Base-by-base conservation (phyloP, 164 flowering plant species). In the Magnolia sinica region DNA sequence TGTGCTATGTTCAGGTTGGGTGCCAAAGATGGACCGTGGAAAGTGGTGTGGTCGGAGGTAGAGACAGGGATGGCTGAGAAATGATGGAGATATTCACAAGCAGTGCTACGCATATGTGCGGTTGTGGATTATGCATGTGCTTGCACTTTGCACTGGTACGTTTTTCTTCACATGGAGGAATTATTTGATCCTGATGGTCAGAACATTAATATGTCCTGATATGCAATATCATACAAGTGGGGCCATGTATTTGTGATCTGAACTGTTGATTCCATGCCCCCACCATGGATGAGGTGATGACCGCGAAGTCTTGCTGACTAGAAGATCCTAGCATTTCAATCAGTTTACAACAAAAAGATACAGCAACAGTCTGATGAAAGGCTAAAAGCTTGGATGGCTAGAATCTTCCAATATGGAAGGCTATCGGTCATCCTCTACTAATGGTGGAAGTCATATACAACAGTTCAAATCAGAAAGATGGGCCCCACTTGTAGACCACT, bases 11-110 rank as follows among this genome's bases (percentile, higher is more conserved):
- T 73, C 80, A 96, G 99, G 85, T 78, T 96, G 84, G 82, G 90
- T 70, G 73, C 87, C 55, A 89, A 81, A 81, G 84, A 82, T 71
- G 97, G 98, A 81, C 98, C 97, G 29, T 95, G 97, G 98, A 76
- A 83, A 80, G 65, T 74, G 83, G 58, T 95, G 37, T 87, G 83
- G 89, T 79, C 87, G 13, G 81, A 88, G 70, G 64, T 31, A 45
- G 87, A 89, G 22, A 11, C 19, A 3, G 73, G 50, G 31, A 69
- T 73, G 52, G 70, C 74, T 78, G 70, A 85, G 78, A 37, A 81
- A 51, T 77, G 81, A 83, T 67, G 83, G 80, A 81, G 76, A 72
- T 72, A 22, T 29, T 13, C 8, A 63, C 50, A 50, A 55, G 72
- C 6, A 20, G 22, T 7, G 27, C 71, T 49, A 45, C 31, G 1